phyloP scores from a whole-genome alignment of 2,329 filamentous ascomycete species.

The Apiospora koreana region DNA sequence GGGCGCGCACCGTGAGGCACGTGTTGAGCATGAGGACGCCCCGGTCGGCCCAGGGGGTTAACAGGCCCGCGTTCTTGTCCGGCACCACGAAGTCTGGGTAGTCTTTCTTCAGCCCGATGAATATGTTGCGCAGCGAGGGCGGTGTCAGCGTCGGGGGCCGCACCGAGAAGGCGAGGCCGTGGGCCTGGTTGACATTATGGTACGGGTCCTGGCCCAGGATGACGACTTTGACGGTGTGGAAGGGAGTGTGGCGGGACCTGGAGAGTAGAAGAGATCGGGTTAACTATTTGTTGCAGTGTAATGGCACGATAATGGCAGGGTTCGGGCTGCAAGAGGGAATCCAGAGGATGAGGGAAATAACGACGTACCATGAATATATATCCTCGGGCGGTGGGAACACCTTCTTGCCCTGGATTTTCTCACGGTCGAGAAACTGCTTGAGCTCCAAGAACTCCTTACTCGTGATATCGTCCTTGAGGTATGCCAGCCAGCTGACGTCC shows the following conservation, averaged over 20 bases:
- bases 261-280: not conserved
- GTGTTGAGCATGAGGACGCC: slow-evolving; percentile 95
- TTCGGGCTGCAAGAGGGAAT: not conserved
- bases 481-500: slow-evolving; percentile 86
- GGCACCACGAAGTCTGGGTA: slow-evolving; percentile 79
- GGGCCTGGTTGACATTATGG: slow-evolving; percentile 92
- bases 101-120: slow-evolving; percentile 82
- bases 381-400: slow-evolving; percentile 87
- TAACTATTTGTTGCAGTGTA: not conserved
- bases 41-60: slow-evolving; percentile 91
- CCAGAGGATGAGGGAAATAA: not conserved
- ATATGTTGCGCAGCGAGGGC: slow-evolving; percentile 92
- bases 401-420: slow-evolving; percentile 72
- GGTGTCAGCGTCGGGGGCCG: slow-evolving; percentile 85
- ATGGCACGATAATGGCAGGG: not conserved
- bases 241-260: slow-evolving; percentile 92
- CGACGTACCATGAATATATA: slow-evolving; percentile 85
- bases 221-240: slow-evolving; percentile 86
- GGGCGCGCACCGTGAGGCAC: slow-evolving; percentile 87
- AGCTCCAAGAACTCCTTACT: slow-evolving; percentile 80
- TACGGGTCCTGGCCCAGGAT: slow-evolving; percentile 97
- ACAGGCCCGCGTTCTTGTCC: slow-evolving; percentile 74
- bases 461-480: slow-evolving; percentile 83
- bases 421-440: slow-evolving; percentile 82
- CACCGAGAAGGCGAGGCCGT: slow-evolving; percentile 94